Conservation (phyloP, 345 rosid genomes). For the Dipteronia dyeriana region DNA sequence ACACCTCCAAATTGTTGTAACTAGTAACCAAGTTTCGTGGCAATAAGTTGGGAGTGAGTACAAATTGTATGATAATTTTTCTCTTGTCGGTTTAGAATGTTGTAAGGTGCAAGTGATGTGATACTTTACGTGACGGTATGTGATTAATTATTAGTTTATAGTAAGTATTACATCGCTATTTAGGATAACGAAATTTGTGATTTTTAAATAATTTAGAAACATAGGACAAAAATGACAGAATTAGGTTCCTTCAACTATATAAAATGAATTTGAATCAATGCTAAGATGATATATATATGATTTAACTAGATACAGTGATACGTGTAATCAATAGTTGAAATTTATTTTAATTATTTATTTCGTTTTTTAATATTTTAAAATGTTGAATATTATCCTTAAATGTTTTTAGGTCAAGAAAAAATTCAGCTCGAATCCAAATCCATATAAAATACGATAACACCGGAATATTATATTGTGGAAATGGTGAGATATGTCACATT, state of each 20-base stretch:
- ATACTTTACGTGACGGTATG: not conserved
- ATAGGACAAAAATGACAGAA: not conserved
- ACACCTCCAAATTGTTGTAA: not conserved
- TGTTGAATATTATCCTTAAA: too few relatives aligned
- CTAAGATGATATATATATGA: too few relatives aligned
- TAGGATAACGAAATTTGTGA: not conserved
- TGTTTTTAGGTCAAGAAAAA: too few relatives aligned
- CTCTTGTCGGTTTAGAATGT: not conserved
- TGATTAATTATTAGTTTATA: not conserved
- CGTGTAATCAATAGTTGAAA: too few relatives aligned
- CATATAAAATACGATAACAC: too few relatives aligned
- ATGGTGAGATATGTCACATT: too few relatives aligned
- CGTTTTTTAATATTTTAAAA: too few relatives aligned
- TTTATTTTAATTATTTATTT: too few relatives aligned
- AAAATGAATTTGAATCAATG: too few relatives aligned
- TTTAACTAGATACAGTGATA: too few relatives aligned
- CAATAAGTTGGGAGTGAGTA: not conserved
- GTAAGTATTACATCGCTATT: not conserved
- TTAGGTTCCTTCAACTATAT: not conserved
- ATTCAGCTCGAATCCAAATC: too few relatives aligned
- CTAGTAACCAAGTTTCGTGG: not conserved
- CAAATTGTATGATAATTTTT: not conserved
- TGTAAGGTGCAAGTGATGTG: not conserved
- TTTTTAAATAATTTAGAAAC: not conserved
- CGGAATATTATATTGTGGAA: too few relatives aligned